Evolutionary conservation across 2,329 filamentous ascomycete genomes (phyloP), one percentile per base, ranked within the genome.

Genomic region (Hypoxylon sp.): DNA sequence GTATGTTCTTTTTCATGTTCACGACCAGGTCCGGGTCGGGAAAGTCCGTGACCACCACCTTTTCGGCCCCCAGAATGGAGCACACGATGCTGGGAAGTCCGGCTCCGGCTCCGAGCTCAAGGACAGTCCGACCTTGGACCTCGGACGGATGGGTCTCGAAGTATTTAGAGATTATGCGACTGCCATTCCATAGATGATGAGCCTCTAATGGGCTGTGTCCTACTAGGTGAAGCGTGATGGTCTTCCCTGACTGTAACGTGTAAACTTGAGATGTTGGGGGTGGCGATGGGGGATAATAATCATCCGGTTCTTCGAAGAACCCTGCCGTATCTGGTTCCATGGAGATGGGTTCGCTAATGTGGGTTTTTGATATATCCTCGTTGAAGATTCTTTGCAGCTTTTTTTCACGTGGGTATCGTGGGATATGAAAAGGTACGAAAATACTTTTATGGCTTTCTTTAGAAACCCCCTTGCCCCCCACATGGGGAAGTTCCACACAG

Each of bases 131-230:
- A 70, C 81, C 85, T 13, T 80, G 75, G n/a, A 97, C 85, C 3
- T 93, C 84, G 7, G 79, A 75, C n/a, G 89, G 85, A 70, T 89
- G 84, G 45, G 87, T 82, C 80, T 97, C 93, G 63, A 98, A 89
- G 80, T 94, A 94, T 72, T 89, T 84, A 14, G 94, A 89, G 52
- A 95, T 86, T 41, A 93, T 89, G 68, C 92, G 91, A 66, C 91
- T 91, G 67, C 93, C 94, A 79, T 98, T 97, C 95, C 95, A 98
- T 30, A 98, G 86, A 71, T 92, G 87, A 80, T 98, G 93, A 14
- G 93, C 94, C 88, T 97, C 97, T 13, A 97, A 87, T 23, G 94
- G 93, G 82, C 92, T 95, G 79, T 93, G 90, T 66, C 94, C 94
- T 48, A 97, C 93, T 11, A 98, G 88, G 74, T 92, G 89, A 70